Evolutionary conservation across 2,329 filamentous ascomycete genomes (phyloP), one percentile per base, ranked within the genome.

Genomic region (Bipolaris zeicola): DNA sequence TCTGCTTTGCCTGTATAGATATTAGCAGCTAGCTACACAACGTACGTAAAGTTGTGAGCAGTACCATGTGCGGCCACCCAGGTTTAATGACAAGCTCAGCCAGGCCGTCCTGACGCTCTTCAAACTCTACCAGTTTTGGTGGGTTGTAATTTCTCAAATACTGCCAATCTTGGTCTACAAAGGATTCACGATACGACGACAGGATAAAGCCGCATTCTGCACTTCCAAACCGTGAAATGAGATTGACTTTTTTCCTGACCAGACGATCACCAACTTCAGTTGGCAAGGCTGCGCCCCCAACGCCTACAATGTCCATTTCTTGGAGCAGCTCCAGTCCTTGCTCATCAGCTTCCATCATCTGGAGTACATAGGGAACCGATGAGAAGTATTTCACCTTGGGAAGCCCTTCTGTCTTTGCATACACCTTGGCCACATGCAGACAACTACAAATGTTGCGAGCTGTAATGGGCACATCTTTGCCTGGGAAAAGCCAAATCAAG

Each of bases 281-380:
- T 2, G 84, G 80, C 1, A 89, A 68, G 3, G 86, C 83, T 10
- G 86, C 86, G 5, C 86, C 87, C 2, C 87, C 87, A 0, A 89
- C 84, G 6, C 86, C 86, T 0, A 89, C 85, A 13, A 88, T 78
- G 3, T 83, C 79, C 84, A 89, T 87, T 0, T 61, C 64, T 37
- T 66, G 65, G 18, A 61, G 76, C 4, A 96, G 85, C 65, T 88
- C 81, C 2, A 98, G 83, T 48, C 90, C 92, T 77, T 95, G 90
- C 77, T 96, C 91, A 66, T 91, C 96, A 10, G 92, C 88, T 67
- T 89, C 85, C 90, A 99, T 96, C 64, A 98, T 84, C 45, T 92
- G 91, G 72, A 90, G 84, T 34, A 98, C 92, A 71, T 94, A 98
- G 6, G 90, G 91, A 0, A 89, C 86, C 0, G 82, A 86, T 0